phyloP scores from a whole-genome alignment of 208 protist genomes.

The Wallacemonas collosoma region DNA sequence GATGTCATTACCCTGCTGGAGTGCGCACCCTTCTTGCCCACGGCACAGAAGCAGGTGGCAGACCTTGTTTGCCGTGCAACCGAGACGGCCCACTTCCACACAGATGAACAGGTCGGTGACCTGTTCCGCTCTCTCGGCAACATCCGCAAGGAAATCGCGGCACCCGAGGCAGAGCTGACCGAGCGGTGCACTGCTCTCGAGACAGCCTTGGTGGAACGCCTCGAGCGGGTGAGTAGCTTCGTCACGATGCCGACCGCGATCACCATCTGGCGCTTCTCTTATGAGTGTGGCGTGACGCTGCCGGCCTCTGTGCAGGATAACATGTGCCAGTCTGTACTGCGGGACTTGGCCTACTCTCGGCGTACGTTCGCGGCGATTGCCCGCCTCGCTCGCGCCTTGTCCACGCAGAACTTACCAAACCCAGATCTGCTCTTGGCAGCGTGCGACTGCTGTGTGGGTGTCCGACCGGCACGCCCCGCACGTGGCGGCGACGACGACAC shows the following conservation, averaged over 20 bases:
- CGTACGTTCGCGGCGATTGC: slow-evolving; percentile 23
- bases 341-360: slow-evolving; percentile 31
- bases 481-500: slow-evolving; percentile 5
- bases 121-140: slow-evolving; percentile 37
- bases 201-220: slow-evolving; percentile 42
- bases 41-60: slow-evolving; percentile 44
- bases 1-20: slow-evolving; percentile 65
- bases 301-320: slow-evolving; percentile 32
- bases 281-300: slow-evolving; percentile 33
- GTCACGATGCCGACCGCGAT: slow-evolving; percentile 23
- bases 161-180: slow-evolving; percentile 33
- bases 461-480: slow-evolving; percentile 43
- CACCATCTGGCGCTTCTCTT: slow-evolving; percentile 39
- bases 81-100: slow-evolving; percentile 64
- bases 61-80: slow-evolving; percentile 53
- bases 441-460: slow-evolving; percentile 58
- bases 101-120: slow-evolving; percentile 60
- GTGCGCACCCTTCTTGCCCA: slow-evolving; percentile 34
- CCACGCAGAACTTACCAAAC: slow-evolving; percentile 34
- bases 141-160: slow-evolving; percentile 24
- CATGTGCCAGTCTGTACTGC: slow-evolving; percentile 34
- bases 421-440: slow-evolving; percentile 37
- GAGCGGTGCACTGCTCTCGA: slow-evolving; percentile 35
- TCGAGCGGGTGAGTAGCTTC: slow-evolving; percentile 56
- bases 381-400: slow-evolving; percentile 24